phyloP scores from a whole-genome alignment of 805 yeast genomes.

The Schizosaccharomyces cryophilus region DNA sequence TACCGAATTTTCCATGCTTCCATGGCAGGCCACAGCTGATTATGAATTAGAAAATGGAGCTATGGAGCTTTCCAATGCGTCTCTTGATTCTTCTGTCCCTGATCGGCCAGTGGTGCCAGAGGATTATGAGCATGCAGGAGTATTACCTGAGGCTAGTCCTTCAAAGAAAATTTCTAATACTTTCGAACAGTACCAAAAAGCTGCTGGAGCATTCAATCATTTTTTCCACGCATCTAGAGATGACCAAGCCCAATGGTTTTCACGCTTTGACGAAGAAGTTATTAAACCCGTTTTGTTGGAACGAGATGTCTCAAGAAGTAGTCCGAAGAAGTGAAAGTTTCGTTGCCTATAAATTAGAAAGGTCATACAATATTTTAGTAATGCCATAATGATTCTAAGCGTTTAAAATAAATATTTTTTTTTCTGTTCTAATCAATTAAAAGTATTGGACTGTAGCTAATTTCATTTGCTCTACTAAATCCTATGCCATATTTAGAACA shows the following conservation, averaged over 20 bases:
- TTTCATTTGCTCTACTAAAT: no score
- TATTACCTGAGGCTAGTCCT: neutral
- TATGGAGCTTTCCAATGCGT: constrained; percentile 3
- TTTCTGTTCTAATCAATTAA: no score
- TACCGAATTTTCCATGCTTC: constrained; percentile 75
- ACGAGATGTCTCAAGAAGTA: neutral
- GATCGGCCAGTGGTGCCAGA: neutral
- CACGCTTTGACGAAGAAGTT: constrained; percentile 63
- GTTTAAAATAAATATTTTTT: no score
- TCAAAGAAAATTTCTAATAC: neutral
- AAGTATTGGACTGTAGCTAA: no score
- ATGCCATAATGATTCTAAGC: no score
- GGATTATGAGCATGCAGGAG: neutral
- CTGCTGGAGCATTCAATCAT: constrained; percentile 4
- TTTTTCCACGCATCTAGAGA: constrained; percentile 20
- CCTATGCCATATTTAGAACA: no score
- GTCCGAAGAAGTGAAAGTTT: neutral
- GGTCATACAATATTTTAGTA: neutral
- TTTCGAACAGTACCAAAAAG: constrained; percentile 2
- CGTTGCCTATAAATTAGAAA: neutral
- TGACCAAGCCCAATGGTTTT: constrained; percentile 76
- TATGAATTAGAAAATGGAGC: constrained; percentile 1
- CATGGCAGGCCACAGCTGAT: neutral
- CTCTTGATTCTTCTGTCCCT: constrained; percentile 6
- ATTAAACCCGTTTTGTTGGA: constrained; percentile 8